Percentiles rank a stretch among this genome's conserved stretches.
phyloP scores from a whole-genome alignment of 495 filamentous ascomycete species.

The Alectoria sarmentosa region DNA sequence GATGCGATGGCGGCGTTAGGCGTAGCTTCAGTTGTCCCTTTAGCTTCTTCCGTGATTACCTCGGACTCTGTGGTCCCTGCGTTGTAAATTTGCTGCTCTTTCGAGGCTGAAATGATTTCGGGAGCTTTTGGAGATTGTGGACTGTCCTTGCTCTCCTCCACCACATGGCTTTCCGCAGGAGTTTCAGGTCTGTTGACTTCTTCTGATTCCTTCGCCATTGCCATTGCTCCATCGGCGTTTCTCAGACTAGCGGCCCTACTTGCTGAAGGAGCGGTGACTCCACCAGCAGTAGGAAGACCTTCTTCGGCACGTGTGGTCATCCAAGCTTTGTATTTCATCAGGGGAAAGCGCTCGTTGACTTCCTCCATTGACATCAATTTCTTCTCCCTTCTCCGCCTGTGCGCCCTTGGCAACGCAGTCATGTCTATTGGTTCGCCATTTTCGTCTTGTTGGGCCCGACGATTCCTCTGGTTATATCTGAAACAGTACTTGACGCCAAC shows the following conservation, averaged over 20 bases:
- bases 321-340: slow-evolving; percentile 96
- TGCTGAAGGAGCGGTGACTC: slow-evolving; percentile 62
- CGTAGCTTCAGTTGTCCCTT: slow-evolving; percentile 15
- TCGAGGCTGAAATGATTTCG: slow-evolving; percentile 5
- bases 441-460: slow-evolving; percentile 68
- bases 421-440: slow-evolving; percentile 83
- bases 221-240: slow-evolving; percentile 49
- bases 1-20: slow-evolving; percentile 16
- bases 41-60: slow-evolving; percentile 3
- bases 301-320: slow-evolving; percentile 72
- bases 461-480: slow-evolving; percentile 91
- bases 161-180: slow-evolving; percentile 12
- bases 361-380: slow-evolving; percentile 99
- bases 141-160: slow-evolving; percentile 14
- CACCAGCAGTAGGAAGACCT: slow-evolving; percentile 77
- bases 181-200: slow-evolving; percentile 22
- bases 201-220: slow-evolving; percentile 32
- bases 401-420: slow-evolving; percentile 61
- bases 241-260: slow-evolving; percentile 63
- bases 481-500: slow-evolving; percentile 99
- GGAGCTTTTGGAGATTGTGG: slow-evolving; percentile 4
- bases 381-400: slow-evolving; percentile 84
- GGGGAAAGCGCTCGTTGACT: slow-evolving; percentile 93
- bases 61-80: background rate
- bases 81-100: slow-evolving; percentile 17